A percentile compares a stretch with the other conserved stretches of the same genome.
phyloP scores from a whole-genome alignment of 768 basidiomycete species.

The Lactifluus pinguis region DNA sequence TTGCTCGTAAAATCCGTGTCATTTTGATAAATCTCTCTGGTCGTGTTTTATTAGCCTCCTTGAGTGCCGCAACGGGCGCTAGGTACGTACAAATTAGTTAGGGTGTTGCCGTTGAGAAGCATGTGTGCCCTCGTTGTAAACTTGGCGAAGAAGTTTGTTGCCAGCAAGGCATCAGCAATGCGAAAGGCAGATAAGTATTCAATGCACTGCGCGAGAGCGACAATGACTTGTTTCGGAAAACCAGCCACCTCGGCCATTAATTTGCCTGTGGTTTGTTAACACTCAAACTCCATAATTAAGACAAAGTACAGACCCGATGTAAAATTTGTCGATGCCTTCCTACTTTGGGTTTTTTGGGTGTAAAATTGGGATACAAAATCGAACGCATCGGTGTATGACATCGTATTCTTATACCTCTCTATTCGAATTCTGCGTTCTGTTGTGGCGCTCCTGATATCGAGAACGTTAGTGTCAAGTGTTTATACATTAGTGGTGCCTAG shows the following conservation, averaged over 20 bases:
- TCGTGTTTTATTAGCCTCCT: background rate
- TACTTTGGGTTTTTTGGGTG: conserved; percentile 37
- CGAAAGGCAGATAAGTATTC: conserved; percentile 63
- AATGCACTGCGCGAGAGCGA: conserved; percentile 67
- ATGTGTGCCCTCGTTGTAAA: conserved; percentile 77
- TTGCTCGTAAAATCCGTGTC: conserved; percentile 65
- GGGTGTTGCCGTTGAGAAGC: conserved; percentile 81
- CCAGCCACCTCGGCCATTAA: conserved; percentile 52
- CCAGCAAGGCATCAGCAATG: conserved; percentile 69
- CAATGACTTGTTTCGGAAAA: conserved; percentile 60
- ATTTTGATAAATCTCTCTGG: conserved; percentile 83
- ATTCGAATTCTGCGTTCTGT: conserved; percentile 41
- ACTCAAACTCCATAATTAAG: background rate
- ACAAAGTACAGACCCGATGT: conserved; percentile 32
- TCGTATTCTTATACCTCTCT: conserved; percentile 47
- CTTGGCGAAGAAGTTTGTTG: conserved; percentile 66
- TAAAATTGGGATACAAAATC: conserved; percentile 58
- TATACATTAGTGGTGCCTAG: background rate
- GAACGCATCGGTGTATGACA: conserved; percentile 65
- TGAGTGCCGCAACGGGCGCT: background rate
- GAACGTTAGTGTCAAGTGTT: background rate
- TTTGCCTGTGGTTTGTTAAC: conserved; percentile 35
- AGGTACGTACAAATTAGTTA: conserved; percentile 56
- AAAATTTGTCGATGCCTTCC: conserved; percentile 35
- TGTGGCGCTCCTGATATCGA: conserved; percentile 19